Conservation (phyloP, 2,329 filamentous ascomycete species). For the Ascocoryne sarcoides region DNA sequence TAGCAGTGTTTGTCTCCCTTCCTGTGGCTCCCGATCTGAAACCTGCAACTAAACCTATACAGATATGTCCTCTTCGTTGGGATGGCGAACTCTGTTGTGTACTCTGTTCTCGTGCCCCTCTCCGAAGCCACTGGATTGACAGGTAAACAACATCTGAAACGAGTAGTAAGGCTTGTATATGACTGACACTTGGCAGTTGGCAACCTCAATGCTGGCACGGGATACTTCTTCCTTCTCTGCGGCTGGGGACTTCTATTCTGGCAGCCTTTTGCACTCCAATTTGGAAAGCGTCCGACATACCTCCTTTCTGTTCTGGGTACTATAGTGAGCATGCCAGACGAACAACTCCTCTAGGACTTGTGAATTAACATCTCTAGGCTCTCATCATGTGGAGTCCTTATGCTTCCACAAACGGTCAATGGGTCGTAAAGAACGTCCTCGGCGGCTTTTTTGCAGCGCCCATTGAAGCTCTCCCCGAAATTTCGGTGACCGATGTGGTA, state of each 20-base stretch:
- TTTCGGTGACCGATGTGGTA: slow-evolving; percentile 27
- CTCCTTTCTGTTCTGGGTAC: slow-evolving; percentile 27
- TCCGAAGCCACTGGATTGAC: background rate
- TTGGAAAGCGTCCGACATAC: slow-evolving; percentile 31
- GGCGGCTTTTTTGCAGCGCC: slow-evolving; percentile 23
- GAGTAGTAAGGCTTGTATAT: too few species aligned
- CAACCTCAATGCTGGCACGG: background rate
- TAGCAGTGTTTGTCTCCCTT: too few species aligned
- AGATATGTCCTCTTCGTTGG: too few species aligned
- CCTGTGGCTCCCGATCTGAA: too few species aligned
- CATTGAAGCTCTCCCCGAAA: slow-evolving; percentile 26
- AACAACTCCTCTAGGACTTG: too few species aligned
- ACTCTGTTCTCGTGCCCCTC: background rate
- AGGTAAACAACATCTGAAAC: too few species aligned
- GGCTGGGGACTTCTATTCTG: slow-evolving; percentile 41
- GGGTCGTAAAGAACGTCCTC: slow-evolving; percentile 24
- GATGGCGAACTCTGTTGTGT: too few species aligned
- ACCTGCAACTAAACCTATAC: too few species aligned
- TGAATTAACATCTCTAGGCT: slow-evolving; percentile 11
- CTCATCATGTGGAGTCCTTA: background rate
- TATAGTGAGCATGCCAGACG: slow-evolving; percentile 15
- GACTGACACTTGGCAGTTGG: too few species aligned
- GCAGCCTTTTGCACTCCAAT: slow-evolving; percentile 44
- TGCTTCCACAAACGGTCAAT: slow-evolving; percentile 3
- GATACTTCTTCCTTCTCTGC: slow-evolving; percentile 30